Evolutionary conservation across 352 stramenopile species (phyloP), one percentile per base, ranked within the genome.

Genomic region (Pythium scleroteichum): DNA sequence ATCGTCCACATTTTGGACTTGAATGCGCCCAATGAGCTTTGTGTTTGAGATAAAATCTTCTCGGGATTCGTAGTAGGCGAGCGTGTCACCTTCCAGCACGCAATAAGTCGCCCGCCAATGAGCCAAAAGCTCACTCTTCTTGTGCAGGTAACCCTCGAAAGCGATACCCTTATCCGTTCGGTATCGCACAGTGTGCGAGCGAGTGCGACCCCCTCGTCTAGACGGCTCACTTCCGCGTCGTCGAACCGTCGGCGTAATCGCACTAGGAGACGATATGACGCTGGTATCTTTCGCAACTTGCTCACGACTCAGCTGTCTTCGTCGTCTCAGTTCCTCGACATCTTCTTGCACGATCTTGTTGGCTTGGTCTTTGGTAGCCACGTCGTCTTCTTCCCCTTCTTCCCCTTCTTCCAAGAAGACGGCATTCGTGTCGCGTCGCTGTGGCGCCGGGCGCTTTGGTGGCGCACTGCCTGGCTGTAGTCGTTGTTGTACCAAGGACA

Each of bases 141-240:
- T 90, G 73, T 79, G 88, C 52, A 94, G 59, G 41, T 94, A 94
- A 1, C 85, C 85, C 76, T 94, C 85, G 54, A 94, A 94, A 13
- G 79, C 75, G 38, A 94, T 92, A 12, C 84, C 80, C 14, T 74
- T 67, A 26, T 85, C 75, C 0, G 66, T 84, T 14, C 82, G 79
- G 46, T 92, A 92, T 9, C 82, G 78, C 48, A 90, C 68, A 0
- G 79, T 88, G 51, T 92, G 76, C 0, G 79, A 89, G 24, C 82
- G 73, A 39, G 58, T 59, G 7, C 54, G 47, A 16, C 51, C 41
- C 1, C 2, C 32, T 16, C 17, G n/a, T 6, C 23, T 4, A 54
- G 50, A 41, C 39, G 27, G 12, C 7, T 14, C 16, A 7, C 27
- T 20, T 6, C 44, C 16, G 23, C 20, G 32, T 16, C 41, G 40